Percentiles rank a stretch among this genome's conserved stretches.
Evolutionary conservation across 257 asterid species (phyloP).

Genomic region (Echites panduratus): DNA sequence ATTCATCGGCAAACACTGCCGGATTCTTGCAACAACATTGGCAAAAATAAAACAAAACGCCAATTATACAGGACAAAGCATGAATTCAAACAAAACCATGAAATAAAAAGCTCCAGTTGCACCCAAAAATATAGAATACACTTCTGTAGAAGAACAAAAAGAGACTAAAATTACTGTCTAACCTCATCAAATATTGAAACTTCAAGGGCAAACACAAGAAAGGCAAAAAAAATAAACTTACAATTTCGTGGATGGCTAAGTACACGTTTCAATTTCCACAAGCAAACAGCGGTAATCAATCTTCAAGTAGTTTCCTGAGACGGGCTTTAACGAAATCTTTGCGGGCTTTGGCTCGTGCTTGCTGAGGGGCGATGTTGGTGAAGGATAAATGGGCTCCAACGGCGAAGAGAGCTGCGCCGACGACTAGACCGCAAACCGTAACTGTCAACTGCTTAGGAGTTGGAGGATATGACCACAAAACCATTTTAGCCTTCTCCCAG

Average conservation of each 20-base stretch:
- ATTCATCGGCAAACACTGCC: no score
- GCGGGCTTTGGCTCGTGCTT: constrained; percentile 34
- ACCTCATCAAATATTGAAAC: constrained; percentile 13
- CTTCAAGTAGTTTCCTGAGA: constrained; percentile 27
- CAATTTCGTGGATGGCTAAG: not conserved
- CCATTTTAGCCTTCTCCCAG: constrained; percentile 12
- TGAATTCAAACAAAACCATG: not conserved
- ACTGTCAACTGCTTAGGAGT: constrained; percentile 22
- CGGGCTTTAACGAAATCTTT: constrained; percentile 31
- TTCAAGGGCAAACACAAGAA: not conserved
- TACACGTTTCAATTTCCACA: not conserved
- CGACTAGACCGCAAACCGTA: constrained; percentile 14
- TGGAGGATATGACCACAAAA: constrained; percentile 34
- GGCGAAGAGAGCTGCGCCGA: constrained; percentile 25
- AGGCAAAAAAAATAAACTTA: not conserved
- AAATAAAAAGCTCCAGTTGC: not conserved
- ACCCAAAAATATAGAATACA: not conserved
- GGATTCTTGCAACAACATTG: no score
- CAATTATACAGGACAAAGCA: not conserved
- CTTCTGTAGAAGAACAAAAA: not conserved
- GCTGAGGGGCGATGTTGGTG: constrained; percentile 32
- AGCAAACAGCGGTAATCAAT: constrained; percentile 9
- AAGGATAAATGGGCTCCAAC: constrained; percentile 29
- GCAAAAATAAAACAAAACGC: not conserved
- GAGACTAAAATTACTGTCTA: not conserved